Evolutionary conservation across 108 stramenopile species (phyloP).

Genomic region (Skeletonema menzelii): DNA sequence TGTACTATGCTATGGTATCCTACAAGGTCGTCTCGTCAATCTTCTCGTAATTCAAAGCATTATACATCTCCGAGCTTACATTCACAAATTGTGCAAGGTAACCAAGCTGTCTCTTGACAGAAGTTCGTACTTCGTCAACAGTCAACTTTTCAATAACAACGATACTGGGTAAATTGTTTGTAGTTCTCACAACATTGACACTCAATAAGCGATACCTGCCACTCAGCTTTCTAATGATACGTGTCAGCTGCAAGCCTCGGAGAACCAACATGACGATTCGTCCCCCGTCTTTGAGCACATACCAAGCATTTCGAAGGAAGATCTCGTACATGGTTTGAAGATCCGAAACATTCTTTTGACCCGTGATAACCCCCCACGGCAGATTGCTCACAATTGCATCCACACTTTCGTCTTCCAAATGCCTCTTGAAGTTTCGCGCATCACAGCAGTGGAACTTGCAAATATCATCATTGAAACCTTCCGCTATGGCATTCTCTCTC

Average conservation of each 20-base stretch:
- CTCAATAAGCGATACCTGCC: constrained; percentile 59
- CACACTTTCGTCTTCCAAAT: constrained; percentile 58
- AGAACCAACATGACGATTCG: constrained; percentile 72
- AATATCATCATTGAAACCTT: constrained; percentile 48
- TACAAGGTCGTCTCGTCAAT: constrained; percentile 57
- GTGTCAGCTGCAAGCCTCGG: constrained; percentile 65
- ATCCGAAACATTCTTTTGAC: constrained; percentile 60
- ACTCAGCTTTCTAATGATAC: constrained; percentile 67
- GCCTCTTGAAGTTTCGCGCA: constrained; percentile 55
- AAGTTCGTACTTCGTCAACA: constrained; percentile 51
- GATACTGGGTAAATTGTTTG: constrained; percentile 72
- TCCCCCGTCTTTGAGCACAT: constrained; percentile 54
- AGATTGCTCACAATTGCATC: constrained; percentile 64
- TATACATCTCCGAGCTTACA: constrained; percentile 67
- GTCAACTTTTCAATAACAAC: constrained; percentile 67
- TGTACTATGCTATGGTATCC: neutral
- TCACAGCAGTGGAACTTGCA: constrained; percentile 66
- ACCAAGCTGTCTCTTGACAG: constrained; percentile 64
- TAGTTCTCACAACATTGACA: constrained; percentile 64
- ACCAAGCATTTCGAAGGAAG: constrained; percentile 69
- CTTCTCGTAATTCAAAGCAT: constrained; percentile 63
- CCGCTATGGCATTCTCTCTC: constrained; percentile 58
- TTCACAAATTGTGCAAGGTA: constrained; percentile 66
- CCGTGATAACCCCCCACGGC: constrained; percentile 75
- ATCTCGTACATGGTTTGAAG: constrained; percentile 74